Evolutionary conservation across 2,329 filamentous ascomycete genomes (phyloP).

Genomic region (Alternaria brassicae): DNA sequence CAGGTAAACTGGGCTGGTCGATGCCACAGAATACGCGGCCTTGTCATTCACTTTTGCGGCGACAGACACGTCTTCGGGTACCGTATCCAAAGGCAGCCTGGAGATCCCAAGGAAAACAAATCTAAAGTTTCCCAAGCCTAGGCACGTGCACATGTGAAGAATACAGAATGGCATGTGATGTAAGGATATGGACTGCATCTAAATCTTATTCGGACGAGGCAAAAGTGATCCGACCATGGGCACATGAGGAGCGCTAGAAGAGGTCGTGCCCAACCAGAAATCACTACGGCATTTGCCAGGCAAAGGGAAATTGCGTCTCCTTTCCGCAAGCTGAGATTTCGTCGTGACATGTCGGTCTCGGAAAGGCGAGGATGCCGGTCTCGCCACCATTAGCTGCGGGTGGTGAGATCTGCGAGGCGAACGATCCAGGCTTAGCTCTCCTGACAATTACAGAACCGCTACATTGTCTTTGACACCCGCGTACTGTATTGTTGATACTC

Average conservation of each 20-base stretch:
- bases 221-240: not conserved
- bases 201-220: not conserved
- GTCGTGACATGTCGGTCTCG: slow-evolving; percentile 21
- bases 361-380: slow-evolving; percentile 22
- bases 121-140: not conserved
- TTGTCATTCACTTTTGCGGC: not conserved
- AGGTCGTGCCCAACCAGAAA: not conserved
- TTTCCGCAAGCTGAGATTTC: slow-evolving; percentile 11
- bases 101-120: not conserved
- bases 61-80: not conserved
- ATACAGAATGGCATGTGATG: not conserved
- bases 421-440: slow-evolving; percentile 25
- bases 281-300: not conserved
- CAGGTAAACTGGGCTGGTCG: not conserved
- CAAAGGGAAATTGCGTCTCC: slow-evolving; percentile 22
- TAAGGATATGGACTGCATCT: not conserved
- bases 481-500: not conserved
- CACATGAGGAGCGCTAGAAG: not conserved
- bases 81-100: not conserved
- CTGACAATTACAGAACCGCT: slow-evolving; percentile 25
- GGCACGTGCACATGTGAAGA: not conserved
- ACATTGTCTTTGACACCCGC: slow-evolving; percentile 10
- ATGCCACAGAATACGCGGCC: not conserved
- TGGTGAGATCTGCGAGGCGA: slow-evolving; percentile 26
- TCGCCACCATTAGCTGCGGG: slow-evolving; percentile 30